Evolutionary conservation across 208 protist genomes (phyloP).

Genomic region (Acanthamoeba castellanii): DNA sequence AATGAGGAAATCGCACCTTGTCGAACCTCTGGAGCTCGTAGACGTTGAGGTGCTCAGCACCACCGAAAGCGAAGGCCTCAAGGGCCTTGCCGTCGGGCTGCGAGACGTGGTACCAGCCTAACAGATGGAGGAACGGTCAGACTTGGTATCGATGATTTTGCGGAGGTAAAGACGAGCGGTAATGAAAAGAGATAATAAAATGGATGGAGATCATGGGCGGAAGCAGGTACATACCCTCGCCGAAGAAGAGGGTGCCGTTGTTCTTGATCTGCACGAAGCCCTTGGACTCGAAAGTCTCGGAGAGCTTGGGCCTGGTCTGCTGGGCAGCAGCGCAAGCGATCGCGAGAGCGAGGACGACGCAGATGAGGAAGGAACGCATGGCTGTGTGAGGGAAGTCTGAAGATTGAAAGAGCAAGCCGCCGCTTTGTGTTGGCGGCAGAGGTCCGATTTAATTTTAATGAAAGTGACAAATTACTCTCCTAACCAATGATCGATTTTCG

Average conservation of each 20-base stretch:
- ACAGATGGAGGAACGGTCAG: background rate
- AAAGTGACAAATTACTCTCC: background rate
- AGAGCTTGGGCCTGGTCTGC: background rate
- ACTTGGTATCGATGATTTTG: background rate
- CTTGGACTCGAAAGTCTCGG: constrained; percentile 37
- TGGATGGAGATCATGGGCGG: background rate
- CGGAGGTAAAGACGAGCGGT: background rate
- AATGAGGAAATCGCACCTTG: background rate
- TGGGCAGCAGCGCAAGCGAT: background rate
- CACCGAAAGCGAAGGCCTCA: constrained; percentile 4
- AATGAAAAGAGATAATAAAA: background rate
- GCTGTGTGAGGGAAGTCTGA: background rate
- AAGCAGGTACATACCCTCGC: background rate
- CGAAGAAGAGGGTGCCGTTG: background rate
- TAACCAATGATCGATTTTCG: background rate
- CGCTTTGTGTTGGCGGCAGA: background rate
- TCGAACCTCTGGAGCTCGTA: constrained; percentile 44
- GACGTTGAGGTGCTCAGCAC: constrained; percentile 23
- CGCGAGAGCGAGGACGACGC: background rate
- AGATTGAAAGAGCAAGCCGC: no score
- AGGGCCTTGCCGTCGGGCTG: constrained; percentile 34
- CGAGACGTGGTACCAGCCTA: background rate
- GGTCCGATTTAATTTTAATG: background rate
- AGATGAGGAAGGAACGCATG: constrained; percentile 12
- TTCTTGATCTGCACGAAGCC: background rate